Conservation (phyloP, 148 eudicot species). For the Silene conica region DNA sequence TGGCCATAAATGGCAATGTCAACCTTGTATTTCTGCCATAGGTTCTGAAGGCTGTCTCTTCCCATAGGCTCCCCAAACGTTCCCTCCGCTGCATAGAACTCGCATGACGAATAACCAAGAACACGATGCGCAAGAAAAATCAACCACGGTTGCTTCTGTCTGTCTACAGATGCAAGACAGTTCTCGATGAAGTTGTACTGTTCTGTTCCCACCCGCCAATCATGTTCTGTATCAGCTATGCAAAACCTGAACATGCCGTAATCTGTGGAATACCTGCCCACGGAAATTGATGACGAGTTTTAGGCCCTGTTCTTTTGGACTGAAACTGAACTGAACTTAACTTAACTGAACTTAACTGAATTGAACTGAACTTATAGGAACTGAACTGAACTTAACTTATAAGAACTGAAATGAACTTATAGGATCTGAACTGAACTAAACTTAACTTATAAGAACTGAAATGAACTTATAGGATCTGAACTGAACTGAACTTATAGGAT, state of each 20-base stretch:
- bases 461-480: no score
- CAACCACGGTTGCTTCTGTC: slow-evolving; percentile 83
- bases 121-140: slow-evolving; percentile 75
- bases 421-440: no score
- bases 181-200: slow-evolving; percentile 69
- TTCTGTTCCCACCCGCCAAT: slow-evolving; percentile 80
- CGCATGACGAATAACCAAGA: slow-evolving; percentile 68
- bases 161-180: slow-evolving; percentile 67
- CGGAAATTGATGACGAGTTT: neutral
- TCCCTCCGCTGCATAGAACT: slow-evolving; percentile 41
- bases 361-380: no score
- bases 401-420: no score
- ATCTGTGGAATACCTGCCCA: slow-evolving; percentile 62
- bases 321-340: no score
- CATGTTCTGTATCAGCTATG: slow-evolving; percentile 82
- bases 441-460: no score
- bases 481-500: no score
- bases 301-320: no score
- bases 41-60: slow-evolving; percentile 62
- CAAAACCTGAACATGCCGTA: slow-evolving; percentile 88
- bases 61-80: slow-evolving; percentile 87
- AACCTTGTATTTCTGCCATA: slow-evolving; percentile 85
- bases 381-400: no score
- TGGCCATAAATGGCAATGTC: slow-evolving; percentile 82
- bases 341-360: no score